These are phyloP conservation scores for Suillus variegatus DNA, from an alignment of 768 basidiomycete species.

Conservation along the genomic window DNA sequence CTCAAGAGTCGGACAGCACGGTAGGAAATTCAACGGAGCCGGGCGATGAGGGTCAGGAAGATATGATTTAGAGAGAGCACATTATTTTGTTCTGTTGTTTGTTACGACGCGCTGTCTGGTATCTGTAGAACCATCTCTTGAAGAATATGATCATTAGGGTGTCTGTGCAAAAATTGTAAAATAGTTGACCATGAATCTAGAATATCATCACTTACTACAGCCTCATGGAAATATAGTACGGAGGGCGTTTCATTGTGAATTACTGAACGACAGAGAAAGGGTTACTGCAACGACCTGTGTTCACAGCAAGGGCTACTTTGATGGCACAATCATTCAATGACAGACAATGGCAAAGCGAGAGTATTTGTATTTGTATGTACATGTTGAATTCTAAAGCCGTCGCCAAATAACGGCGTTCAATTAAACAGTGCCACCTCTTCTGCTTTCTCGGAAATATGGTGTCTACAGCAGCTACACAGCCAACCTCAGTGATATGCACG, in stretches of 20 bases:
- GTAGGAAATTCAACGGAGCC: background rate
- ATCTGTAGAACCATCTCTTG: background rate
- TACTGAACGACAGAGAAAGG: background rate
- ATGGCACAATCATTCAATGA: background rate
- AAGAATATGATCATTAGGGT: background rate
- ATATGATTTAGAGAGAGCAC: background rate
- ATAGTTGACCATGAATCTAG: conserved; percentile 13
- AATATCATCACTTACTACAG: conserved; percentile 9
- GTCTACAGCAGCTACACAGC: conserved; percentile 15
- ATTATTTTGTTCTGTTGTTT: conserved; percentile 4
- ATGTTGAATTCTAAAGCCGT: conserved; percentile 18
- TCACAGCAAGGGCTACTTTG: background rate
- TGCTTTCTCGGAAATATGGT: conserved; percentile 13
- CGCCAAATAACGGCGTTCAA: conserved; percentile 13
- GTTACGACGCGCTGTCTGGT: conserved; percentile 3
- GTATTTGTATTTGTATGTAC: conserved; percentile 17
- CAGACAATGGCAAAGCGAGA: background rate
- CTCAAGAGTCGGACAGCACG: conserved; percentile 6
- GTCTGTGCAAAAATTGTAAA: conserved; percentile 5
- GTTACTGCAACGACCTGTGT: background rate
- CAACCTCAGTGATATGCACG: conserved; percentile 11
- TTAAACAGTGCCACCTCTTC: background rate
- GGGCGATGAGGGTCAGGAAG: background rate
- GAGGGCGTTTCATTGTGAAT: background rate
- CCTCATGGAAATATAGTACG: background rate